phyloP scores from a whole-genome alignment of 495 filamentous ascomycete genomes.

The Hypoxylon lienhwacheense region DNA sequence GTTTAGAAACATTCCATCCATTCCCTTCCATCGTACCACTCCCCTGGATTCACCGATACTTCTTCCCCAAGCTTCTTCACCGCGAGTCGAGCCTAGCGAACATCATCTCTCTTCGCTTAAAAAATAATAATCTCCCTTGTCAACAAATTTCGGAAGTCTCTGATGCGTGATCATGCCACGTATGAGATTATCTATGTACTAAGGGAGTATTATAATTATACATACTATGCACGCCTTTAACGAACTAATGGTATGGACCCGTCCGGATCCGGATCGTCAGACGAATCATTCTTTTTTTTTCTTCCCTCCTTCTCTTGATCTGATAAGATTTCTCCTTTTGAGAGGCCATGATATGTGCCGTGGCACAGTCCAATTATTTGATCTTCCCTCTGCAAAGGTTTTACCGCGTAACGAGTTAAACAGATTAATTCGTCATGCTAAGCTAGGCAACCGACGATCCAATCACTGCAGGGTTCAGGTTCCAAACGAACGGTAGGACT shows the following conservation, averaged over 20 bases:
- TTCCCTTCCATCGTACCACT: conserved; percentile 34
- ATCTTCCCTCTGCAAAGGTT: no score
- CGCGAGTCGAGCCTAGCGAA: conserved; percentile 7
- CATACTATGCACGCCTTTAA: no score
- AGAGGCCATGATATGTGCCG: no score
- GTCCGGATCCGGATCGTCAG: not conserved
- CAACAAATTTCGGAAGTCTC: conserved; percentile 26
- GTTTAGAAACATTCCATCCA: conserved; percentile 32
- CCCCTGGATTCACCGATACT: conserved; percentile 21
- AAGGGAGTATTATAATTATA: no score
- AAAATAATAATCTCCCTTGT: conserved; percentile 10
- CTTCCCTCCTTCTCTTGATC: conserved; percentile 11
- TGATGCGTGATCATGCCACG: conserved; percentile 26
- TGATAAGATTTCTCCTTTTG: conserved; percentile 29
- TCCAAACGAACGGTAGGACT: no score
- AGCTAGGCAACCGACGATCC: no score
- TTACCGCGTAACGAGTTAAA: no score
- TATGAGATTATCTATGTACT: conserved; percentile 3
- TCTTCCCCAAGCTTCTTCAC: no score
- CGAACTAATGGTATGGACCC: no score
- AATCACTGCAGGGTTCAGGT: no score
- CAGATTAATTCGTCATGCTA: no score
- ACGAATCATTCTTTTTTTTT: conserved; percentile 12
- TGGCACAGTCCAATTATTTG: no score
- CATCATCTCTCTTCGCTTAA: conserved; percentile 12